Conservation (phyloP, 176 grass and related monocot genomes). For the Miscanthus lutarioriparius region DNA sequence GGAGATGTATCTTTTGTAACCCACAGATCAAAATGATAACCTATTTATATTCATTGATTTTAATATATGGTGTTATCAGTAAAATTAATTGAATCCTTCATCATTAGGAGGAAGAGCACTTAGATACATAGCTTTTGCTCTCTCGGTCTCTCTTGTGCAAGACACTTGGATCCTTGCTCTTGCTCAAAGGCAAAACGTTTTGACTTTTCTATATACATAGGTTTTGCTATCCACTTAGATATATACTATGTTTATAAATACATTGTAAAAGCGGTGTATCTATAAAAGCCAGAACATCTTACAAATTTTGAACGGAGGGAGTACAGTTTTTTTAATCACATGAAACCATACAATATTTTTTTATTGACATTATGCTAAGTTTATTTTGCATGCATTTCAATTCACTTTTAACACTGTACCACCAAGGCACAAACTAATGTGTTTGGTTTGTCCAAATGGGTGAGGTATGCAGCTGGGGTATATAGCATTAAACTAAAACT, state of each 20-base stretch:
- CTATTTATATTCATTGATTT: slow-evolving; percentile 1
- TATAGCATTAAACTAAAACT: not conserved
- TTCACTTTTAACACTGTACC: not conserved
- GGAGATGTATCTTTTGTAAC: not conserved
- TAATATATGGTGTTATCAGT: not conserved
- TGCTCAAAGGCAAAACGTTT: too few relatives aligned
- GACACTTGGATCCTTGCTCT: not conserved
- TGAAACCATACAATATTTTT: too few relatives aligned
- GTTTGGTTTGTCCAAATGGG: not conserved
- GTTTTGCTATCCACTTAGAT: not conserved
- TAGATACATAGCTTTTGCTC: not conserved
- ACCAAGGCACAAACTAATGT: not conserved
- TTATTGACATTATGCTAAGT: too few relatives aligned
- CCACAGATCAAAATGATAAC: not conserved
- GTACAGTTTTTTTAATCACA: too few relatives aligned
- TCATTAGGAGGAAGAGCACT: not conserved
- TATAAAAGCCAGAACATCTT: too few relatives aligned
- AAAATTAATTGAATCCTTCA: not conserved
- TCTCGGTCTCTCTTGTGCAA: not conserved
- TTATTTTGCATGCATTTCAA: too few relatives aligned
- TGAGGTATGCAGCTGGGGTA: not conserved
- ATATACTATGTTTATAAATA: not conserved
- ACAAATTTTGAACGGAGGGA: too few relatives aligned
- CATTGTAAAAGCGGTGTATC: too few relatives aligned
- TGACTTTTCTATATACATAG: too few relatives aligned